Evolutionary conservation across 805 yeast genomes (phyloP).

Genomic region (Candida xiaguanensis): DNA sequence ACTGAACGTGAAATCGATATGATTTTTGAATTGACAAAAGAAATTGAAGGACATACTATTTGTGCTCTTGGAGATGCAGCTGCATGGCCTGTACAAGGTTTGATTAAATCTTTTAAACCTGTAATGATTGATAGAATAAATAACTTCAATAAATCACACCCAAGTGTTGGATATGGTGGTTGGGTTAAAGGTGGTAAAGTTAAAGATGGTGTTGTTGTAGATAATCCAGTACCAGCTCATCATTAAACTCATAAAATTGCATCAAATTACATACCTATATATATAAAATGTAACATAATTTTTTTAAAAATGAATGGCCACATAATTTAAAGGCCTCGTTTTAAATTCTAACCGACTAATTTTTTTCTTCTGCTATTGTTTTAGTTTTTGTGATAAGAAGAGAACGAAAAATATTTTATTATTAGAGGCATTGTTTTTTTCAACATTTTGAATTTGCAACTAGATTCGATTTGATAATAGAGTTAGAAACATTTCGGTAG

Average conservation of each 20-base stretch:
- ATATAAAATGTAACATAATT: not conserved
- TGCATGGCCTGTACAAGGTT: slow-evolving; percentile 91
- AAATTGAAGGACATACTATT: slow-evolving; percentile 87
- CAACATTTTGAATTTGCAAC: not conserved
- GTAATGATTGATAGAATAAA: slow-evolving; percentile 73
- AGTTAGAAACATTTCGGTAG: too few species aligned
- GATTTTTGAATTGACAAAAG: slow-evolving; percentile 80
- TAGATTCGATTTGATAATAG: too few species aligned
- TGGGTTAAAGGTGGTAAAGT: slow-evolving; percentile 65
- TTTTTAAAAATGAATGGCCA: not conserved
- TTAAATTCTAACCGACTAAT: not conserved
- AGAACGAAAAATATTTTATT: not conserved
- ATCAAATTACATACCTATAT: not conserved
- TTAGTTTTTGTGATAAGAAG: not conserved
- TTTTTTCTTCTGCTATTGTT: not conserved
- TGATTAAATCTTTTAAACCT: slow-evolving; percentile 81
- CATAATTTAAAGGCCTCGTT: not conserved
- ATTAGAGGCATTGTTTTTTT: not conserved
- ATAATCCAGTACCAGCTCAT: slow-evolving; percentile 50
- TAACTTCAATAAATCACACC: slow-evolving; percentile 47
- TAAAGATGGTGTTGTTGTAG: slow-evolving; percentile 60
- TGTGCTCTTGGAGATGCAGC: slow-evolving; percentile 94
- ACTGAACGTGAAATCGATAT: slow-evolving; percentile 76
- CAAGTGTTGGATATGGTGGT: slow-evolving; percentile 64
- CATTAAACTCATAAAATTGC: too few species aligned